Base-by-base conservation (phyloP, 345 rosid genomes). In the Eutrema japonicum region DNA sequence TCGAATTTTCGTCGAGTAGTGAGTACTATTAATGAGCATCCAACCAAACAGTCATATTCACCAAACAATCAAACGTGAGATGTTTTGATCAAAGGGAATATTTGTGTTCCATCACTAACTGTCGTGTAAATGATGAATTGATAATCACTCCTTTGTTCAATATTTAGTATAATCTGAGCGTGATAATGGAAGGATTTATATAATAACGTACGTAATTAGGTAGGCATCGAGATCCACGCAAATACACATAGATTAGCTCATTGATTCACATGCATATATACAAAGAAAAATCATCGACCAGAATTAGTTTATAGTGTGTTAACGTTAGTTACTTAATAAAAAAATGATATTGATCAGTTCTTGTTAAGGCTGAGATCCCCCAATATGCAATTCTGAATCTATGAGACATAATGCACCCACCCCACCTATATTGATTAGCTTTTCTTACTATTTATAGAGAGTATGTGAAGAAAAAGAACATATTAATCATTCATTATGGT, bases 371-470 rank as follows among this genome's bases (percentile, higher is more conserved):
- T 11, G 26, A 33, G 42, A n/a, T 8, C 11, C 3, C 43, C 29
- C 10, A 1, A 57, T 12, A 35, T 16, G 43, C 4, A 18, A 14
- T n/a, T 55, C 22, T 32, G 59, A 54, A 54, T 3, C 0, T n/a
- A 56, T 57, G 45, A 55, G 11, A 48, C 33, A 18, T 22, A 49
- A 66, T 50, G 70, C 33, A 67, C 29, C 10, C 8, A 42, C 32
- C 42, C 8, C 12, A 7, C 12, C 22, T 35, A 22, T 58, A 36
- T 10, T 61, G 42, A 49, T 60, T 37, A 30, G 10, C 38, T 53
- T 53, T 18, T 35, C 64, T 54, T 72, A 62, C 70, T 63, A 54
- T 57, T 35, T 54, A 57, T 64, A 48, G 64, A 57, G 30, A 29
- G 52, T 37, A 9, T 16, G 40, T 7, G 22, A 46, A 66, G 30